Base-by-base conservation (phyloP, 257 asterid genomes). In the Handroanthus guayacan region DNA sequence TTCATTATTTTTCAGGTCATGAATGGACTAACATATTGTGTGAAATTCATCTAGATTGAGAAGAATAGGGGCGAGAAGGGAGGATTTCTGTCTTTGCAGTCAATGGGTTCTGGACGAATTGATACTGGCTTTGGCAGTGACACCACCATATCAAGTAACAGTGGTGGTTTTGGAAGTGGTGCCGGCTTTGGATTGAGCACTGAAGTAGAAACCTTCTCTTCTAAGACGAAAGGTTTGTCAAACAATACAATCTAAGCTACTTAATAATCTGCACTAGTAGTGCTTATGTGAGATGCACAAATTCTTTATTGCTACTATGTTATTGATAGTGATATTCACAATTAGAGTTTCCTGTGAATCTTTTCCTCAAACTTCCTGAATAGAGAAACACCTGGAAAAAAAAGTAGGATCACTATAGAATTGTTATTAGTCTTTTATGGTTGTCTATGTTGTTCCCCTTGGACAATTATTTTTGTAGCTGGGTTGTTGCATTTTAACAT, bases 61-160 rank as follows among this genome's bases (percentile, higher is more conserved):
- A 93, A 89, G 89, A 83, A 64, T 69, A 89, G 94, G 83, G 88
- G 89, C 62, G 97, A 87, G 72, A 92, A 83, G 81, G 93, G 95
- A 79, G 94, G 95, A 18, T 87, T 62, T 71, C 84, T 81, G 90
- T 82, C 97, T 16, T 54, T 84, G 80, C 92, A 90, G 82, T 92
- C 98, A 2, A 83, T 89, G 91, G 87, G 96, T 47, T 90, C 97
- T 41, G 95, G 93, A 76, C 89, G 93, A 87, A 79, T 82, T 6
- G 96, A 89, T 62, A 58, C 80, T 78, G 94, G 96, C 64, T 91
- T 94, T 73, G 95, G 98, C 67, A 90, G 84, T 67, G 99, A 93
- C 75, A 60, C 79, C 58, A 67, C 81, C 87, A 76, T 84, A 51
- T 44, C 97, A 25, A 85, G 79, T 51, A 70, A 70, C 41, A 81